A percentile compares a stretch with the other conserved stretches of the same genome.
These are phyloP conservation scores for Nymphaea colorata DNA, from an alignment of 164 flowering plant species.

Conservation along the genomic window DNA sequence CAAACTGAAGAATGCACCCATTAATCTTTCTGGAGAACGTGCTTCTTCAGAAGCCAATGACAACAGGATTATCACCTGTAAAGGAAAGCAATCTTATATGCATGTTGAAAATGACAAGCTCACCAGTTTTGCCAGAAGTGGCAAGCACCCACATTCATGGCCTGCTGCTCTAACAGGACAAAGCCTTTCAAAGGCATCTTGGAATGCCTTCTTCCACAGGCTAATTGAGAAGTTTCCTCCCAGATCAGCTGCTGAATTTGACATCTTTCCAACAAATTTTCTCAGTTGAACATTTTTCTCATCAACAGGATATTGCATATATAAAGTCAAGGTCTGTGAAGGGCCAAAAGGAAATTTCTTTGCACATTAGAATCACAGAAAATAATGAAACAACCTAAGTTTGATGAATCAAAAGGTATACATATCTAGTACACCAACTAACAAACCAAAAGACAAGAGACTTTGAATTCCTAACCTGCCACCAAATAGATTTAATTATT, in stretches of 20 bases:
- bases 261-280: constrained; percentile 17
- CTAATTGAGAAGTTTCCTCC: constrained; percentile 57
- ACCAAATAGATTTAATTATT: constrained; percentile 85
- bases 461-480: constrained; percentile 59
- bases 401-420: neutral
- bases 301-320: constrained; percentile 62
- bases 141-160: constrained; percentile 91
- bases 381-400: neutral
- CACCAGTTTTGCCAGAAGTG: constrained; percentile 61
- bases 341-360: constrained; percentile 5
- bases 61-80: neutral
- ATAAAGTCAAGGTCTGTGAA: constrained; percentile 68
- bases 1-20: neutral
- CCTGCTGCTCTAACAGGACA: constrained; percentile 86
- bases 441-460: constrained; percentile 1
- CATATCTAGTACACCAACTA: neutral
- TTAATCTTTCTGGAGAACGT: neutral
- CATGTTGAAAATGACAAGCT: neutral
- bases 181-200: constrained; percentile 82
- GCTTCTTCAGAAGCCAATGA: neutral
- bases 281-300: constrained; percentile 12
- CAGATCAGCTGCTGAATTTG: constrained; percentile 40
- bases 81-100: too few species aligned
- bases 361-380: neutral
- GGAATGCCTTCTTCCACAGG: constrained; percentile 85